Evolutionary conservation across 768 basidiomycete species (phyloP).

Genomic region (Tricholomella constricta): DNA sequence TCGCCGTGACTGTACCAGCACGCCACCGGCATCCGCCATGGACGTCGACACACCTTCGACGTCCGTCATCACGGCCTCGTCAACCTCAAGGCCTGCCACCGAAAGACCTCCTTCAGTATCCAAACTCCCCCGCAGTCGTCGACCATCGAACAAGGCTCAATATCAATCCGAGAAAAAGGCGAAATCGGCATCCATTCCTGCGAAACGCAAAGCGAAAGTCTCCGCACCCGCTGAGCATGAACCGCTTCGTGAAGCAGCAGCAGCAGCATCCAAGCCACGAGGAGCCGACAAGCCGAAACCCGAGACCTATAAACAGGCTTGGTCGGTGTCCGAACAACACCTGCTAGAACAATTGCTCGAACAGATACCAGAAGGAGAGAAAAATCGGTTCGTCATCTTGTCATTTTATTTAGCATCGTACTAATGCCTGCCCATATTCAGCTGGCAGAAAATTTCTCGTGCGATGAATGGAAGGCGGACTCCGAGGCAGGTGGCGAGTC

Average conservation of each 20-base stretch:
- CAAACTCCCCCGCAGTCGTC: background rate
- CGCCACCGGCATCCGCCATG: background rate
- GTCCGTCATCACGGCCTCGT: background rate
- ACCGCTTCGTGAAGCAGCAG: background rate
- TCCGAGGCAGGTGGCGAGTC: constrained; percentile 83
- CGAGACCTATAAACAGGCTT: constrained; percentile 83
- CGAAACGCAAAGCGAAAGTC: constrained; percentile 6
- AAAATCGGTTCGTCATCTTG: constrained; percentile 56
- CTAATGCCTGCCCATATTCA: constrained; percentile 25
- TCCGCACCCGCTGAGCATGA: background rate
- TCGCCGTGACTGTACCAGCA: constrained; percentile 16
- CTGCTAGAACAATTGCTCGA: constrained; percentile 72
- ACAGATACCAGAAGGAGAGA: constrained; percentile 76
- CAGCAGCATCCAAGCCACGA: constrained; percentile 6
- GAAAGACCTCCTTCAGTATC: background rate
- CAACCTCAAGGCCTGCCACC: background rate
- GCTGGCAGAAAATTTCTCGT: constrained; percentile 80
- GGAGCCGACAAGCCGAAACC: constrained; percentile 46
- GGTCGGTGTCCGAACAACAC: constrained; percentile 77
- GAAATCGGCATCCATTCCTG: background rate
- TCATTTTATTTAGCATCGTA: background rate
- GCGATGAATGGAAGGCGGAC: constrained; percentile 81
- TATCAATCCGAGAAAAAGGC: background rate
- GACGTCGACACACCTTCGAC: constrained; percentile 2
- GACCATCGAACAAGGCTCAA: constrained; percentile 4